Percentiles rank a stretch among this genome's conserved stretches.
Conservation (phyloP, 768 basidiomycete genomes). For the Exidia glandulosa region DNA sequence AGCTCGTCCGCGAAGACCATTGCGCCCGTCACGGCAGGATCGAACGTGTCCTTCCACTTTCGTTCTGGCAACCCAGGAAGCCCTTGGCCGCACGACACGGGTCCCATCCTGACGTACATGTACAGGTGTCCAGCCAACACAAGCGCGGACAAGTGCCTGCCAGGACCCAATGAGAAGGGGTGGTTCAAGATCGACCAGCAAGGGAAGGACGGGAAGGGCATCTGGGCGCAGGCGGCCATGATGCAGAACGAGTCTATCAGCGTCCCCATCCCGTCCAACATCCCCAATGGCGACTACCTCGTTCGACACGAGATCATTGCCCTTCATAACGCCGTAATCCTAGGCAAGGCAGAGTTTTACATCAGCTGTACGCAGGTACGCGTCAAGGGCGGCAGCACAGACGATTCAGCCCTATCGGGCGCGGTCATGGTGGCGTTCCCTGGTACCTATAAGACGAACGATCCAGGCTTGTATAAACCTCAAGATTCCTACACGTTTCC, state of each 20-base stretch:
- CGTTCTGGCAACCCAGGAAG: no score
- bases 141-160: not conserved
- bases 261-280: slow-evolving; percentile 23
- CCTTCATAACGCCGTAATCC: not conserved
- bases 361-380: not conserved
- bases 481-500: no score
- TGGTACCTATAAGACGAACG: not conserved
- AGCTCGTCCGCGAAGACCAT: no score
- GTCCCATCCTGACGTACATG: not conserved
- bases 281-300: slow-evolving; percentile 56
- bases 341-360: not conserved
- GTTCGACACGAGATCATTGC: not conserved
- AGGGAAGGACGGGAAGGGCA: slow-evolving; percentile 22
- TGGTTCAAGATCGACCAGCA: slow-evolving; percentile 68
- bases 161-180: slow-evolving; percentile 19
- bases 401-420: not conserved
- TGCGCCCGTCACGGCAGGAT: no score
- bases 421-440: not conserved
- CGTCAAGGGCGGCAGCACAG: not conserved
- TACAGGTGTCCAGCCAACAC: not conserved
- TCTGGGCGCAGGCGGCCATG: slow-evolving; percentile 41
- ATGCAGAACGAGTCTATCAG: slow-evolving; percentile 25
- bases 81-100: not conserved
- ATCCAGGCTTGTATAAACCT: not conserved
- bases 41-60: no score